Evolutionary conservation across 257 asterid species (phyloP).

Genomic region (Rubia yunnanensis): DNA sequence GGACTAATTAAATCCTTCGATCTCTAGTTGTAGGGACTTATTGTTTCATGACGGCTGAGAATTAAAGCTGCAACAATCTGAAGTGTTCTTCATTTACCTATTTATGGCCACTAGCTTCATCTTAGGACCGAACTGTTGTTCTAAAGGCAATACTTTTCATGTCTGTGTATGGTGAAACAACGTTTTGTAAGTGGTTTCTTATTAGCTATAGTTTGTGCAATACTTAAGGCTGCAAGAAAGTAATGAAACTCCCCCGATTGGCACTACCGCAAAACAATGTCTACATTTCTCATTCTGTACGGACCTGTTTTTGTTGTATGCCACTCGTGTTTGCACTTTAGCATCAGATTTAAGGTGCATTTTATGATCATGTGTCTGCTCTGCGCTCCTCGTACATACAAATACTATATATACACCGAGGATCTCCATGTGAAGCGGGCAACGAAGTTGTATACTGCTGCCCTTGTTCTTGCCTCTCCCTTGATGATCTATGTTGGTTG

Average conservation of each 20-base stretch:
- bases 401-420: constrained; percentile 20
- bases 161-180: neutral
- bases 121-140: no score
- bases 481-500: constrained; percentile 22
- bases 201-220: neutral
- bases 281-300: constrained; percentile 19
- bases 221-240: constrained; percentile 19
- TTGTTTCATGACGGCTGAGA: no score
- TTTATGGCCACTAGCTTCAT: no score
- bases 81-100: no score
- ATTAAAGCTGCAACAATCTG: no score
- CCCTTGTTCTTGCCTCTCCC: constrained; percentile 13
- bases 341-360: constrained; percentile 22
- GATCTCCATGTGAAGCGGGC: constrained; percentile 15
- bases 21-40: no score
- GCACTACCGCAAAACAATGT: constrained; percentile 24
- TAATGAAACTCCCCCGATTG: constrained; percentile 21
- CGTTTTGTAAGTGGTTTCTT: no score
- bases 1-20: no score
- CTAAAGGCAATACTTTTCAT: no score
- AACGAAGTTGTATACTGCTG: constrained; percentile 12
- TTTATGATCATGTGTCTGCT: constrained; percentile 16
- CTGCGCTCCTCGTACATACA: constrained; percentile 19
- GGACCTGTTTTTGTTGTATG: constrained; percentile 14
- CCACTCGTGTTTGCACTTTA: constrained; percentile 13